Evolutionary conservation across 495 filamentous ascomycete genomes (phyloP).

Genomic region (Copromyces sp.): DNA sequence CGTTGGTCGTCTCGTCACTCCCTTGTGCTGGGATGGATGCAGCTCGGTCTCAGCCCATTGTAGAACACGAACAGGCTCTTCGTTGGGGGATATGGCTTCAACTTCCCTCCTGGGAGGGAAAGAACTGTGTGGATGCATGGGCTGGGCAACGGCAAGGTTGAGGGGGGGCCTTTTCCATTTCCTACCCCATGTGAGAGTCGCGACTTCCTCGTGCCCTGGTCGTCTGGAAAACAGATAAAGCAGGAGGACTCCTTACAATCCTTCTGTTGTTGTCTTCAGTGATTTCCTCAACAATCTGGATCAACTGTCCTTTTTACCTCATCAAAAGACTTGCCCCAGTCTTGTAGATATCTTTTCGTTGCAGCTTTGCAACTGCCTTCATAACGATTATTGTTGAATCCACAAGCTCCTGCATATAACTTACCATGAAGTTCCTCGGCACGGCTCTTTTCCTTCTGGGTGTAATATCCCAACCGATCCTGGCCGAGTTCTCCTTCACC

Average conservation of each 20-base stretch:
- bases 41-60: not conserved
- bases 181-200: not conserved
- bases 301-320: not conserved
- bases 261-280: not conserved
- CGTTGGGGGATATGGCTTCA: not conserved
- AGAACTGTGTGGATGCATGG: not conserved
- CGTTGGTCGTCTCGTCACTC: not conserved
- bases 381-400: not conserved
- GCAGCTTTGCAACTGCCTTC: not conserved
- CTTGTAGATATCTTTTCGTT: not conserved
- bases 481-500: conserved; percentile 15
- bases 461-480: conserved; percentile 6
- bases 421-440: conserved; percentile 7
- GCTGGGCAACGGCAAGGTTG: not conserved
- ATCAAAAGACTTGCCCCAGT: not conserved
- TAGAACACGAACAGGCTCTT: not conserved
- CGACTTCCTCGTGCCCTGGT: not conserved
- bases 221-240: not conserved
- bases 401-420: not conserved
- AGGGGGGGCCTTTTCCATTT: not conserved
- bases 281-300: not conserved
- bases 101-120: not conserved
- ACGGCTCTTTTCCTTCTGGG: conserved; percentile 8
- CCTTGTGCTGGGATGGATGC: not conserved
- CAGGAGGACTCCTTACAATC: not conserved